Base-by-base conservation (phyloP, 1,284 basidiomycete genomes). In the Fomitopsis betulina region DNA sequence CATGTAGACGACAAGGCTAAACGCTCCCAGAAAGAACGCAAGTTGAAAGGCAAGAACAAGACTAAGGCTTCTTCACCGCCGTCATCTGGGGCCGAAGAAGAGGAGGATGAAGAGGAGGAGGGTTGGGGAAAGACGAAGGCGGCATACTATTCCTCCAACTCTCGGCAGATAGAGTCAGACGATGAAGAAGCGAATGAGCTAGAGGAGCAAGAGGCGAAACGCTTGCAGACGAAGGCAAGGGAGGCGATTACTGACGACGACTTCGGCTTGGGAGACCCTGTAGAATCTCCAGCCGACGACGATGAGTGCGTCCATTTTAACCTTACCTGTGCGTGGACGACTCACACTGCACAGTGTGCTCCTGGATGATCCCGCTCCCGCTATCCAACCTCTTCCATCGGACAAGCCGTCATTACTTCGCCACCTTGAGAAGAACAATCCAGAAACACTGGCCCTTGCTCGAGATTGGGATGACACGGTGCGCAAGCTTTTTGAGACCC, bases 81-180 rank as follows among this genome's bases (percentile, higher is more conserved):
- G 30, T 62, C 58, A 35, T 68, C 67, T 10, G 59, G 63, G 43
- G 75, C 76, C n/a, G 72, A 73, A 9, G 70, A 71, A 23, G 73
- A 73, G 3, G 71, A 71, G 15, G 80, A 81, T 78, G 88, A 91
- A 59, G 76, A 78, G 55, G 79, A 81, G 62, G 89, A 92, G 71
- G 83, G 82, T 1, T 96, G 94, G 94, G 94, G 94, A 2, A 77
- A 77, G 61, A 84, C 82, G 63, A 88, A 87, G 70, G 79, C 84
- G 30, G 86, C 86, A 21, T 96, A 95, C 72, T 95, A 96, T 72
- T 84, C 92, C 2, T 91, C 89, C 27, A 93, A 94, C 69, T 91
- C 89, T 37, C 85, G 82, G 21, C 78, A 90, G 56, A 73, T 91
- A 35, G 91, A 92, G 53, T 91, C 91, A 42, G 91, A 92, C 64